Conservation (phyloP, 1,139 yeast species). For the Suhomyces yuchorum region DNA sequence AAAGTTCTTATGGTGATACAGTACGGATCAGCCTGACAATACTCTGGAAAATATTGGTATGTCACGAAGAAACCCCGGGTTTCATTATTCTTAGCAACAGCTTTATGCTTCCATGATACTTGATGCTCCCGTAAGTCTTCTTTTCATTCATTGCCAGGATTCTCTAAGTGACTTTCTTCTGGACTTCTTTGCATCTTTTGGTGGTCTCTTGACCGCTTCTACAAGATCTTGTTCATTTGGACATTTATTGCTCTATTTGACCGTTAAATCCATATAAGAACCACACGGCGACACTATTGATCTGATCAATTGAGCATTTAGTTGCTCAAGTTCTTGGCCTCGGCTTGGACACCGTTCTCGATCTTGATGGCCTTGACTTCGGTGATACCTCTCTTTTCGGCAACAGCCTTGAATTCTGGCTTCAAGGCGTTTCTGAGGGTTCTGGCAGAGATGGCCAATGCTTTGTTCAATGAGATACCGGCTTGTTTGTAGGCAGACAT, state of each 20-base stretch:
- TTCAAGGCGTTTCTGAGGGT: conserved; percentile 87
- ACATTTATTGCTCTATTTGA: conserved; percentile 7
- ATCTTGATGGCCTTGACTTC: conserved; percentile 78
- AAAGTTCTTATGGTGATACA: too few species aligned
- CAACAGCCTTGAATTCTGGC: conserved; percentile 77
- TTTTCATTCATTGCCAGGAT: too few species aligned
- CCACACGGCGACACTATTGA: not conserved
- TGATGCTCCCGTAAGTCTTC: too few species aligned
- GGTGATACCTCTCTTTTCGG: conserved; percentile 71
- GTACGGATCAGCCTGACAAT: too few species aligned
- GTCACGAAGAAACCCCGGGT: too few species aligned
- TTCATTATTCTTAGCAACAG: too few species aligned
- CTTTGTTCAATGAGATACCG: conserved; percentile 85
- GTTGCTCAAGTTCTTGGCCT: conserved; percentile 33
- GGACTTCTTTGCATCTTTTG: not conserved
- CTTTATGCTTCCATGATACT: too few species aligned
- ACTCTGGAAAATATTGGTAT: too few species aligned
- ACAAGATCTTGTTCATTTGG: not conserved
- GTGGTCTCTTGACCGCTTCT: not conserved
- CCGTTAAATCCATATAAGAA: not conserved
- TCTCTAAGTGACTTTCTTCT: too few species aligned
- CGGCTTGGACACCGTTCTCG: conserved; percentile 61
- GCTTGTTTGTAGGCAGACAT: conserved; percentile 87
- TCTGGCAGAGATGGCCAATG: conserved; percentile 88
- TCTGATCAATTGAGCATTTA: conserved; percentile 1